Percentiles rank a stretch among this genome's conserved stretches.
phyloP scores from a whole-genome alignment of 805 yeast species.

The Isabelozyma heimii region DNA sequence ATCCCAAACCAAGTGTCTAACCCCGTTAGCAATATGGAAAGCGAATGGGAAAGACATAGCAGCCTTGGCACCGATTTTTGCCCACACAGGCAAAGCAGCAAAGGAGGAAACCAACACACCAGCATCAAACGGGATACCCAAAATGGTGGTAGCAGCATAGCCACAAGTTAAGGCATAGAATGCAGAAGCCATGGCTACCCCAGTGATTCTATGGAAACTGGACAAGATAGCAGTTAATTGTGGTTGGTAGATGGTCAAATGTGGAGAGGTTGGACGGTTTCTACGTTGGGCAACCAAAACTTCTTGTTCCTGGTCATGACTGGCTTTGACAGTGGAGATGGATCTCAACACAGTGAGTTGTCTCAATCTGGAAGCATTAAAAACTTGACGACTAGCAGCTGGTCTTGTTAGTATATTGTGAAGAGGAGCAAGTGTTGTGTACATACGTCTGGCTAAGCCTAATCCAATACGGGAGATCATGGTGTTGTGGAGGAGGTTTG shows the following conservation, averaged over 20 bases:
- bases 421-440: not conserved
- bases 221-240: conserved; percentile 86
- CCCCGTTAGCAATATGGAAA: conserved; percentile 81
- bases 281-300: conserved; percentile 78
- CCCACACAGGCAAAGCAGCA: conserved; percentile 61
- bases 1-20: conserved; percentile 96
- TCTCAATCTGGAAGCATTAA: conserved; percentile 5
- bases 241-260: conserved; percentile 84
- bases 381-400: conserved; percentile 13
- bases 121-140: conserved; percentile 56
- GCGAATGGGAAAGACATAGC: conserved; percentile 78
- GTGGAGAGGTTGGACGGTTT: conserved; percentile 89
- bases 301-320: conserved; percentile 62
- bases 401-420: conserved; percentile 8
- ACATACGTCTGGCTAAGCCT: conserved; percentile 26
- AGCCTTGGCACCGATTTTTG: conserved; percentile 65
- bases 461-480: conserved; percentile 36
- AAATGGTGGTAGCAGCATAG: conserved; percentile 66
- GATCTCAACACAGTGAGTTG: conserved; percentile 12
- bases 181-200: conserved; percentile 75
- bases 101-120: conserved; percentile 51
- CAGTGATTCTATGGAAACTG: conserved; percentile 81
- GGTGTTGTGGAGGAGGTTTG: not conserved
- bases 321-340: conserved; percentile 41
- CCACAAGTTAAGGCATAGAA: conserved; percentile 76